Conservation (phyloP, 768 basidiomycete species). For the Saitozyma sp. region DNA sequence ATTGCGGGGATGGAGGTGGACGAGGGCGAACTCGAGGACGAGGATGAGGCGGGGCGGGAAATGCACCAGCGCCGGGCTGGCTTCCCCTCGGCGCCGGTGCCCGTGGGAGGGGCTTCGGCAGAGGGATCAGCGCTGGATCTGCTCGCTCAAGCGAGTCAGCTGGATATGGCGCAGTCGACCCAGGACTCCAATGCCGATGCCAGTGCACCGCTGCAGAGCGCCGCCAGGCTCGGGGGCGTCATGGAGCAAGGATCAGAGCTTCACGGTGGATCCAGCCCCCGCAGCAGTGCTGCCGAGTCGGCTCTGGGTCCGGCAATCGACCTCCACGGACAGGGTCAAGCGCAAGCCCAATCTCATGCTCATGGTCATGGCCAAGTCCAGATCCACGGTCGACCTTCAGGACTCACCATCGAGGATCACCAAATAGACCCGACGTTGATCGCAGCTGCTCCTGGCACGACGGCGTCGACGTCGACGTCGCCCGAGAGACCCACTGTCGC, state of each 20-base stretch:
- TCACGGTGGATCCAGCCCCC: no score
- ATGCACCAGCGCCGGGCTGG: not conserved
- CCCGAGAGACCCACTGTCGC: conserved; percentile 16
- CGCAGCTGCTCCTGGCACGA: conserved; percentile 6
- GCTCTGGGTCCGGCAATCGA: conserved; percentile 31
- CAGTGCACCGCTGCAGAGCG: not conserved
- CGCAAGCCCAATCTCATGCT: not conserved
- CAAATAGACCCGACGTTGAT: conserved; percentile 29
- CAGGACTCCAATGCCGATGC: not conserved
- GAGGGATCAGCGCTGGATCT: conserved; percentile 37
- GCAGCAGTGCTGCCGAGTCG: conserved; percentile 6
- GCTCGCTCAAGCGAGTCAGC: conserved; percentile 37
- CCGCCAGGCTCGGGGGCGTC: not conserved
- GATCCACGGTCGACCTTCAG: not conserved
- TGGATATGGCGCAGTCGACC: conserved; percentile 25
- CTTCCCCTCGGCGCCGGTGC: not conserved
- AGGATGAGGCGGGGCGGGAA: conserved; percentile 4
- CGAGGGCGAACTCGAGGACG: not conserved
- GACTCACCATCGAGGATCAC: conserved; percentile 17
- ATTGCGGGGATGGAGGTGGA: conserved; percentile 15
- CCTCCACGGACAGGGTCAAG: not conserved
- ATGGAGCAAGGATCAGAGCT: not conserved
- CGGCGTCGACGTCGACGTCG: conserved; percentile 1
- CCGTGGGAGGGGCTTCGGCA: conserved; percentile 13
- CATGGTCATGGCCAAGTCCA: not conserved